These are phyloP conservation scores for Coniosporium apollinis DNA, from an alignment of 495 filamentous ascomycete genomes.

Conservation along the genomic window DNA sequence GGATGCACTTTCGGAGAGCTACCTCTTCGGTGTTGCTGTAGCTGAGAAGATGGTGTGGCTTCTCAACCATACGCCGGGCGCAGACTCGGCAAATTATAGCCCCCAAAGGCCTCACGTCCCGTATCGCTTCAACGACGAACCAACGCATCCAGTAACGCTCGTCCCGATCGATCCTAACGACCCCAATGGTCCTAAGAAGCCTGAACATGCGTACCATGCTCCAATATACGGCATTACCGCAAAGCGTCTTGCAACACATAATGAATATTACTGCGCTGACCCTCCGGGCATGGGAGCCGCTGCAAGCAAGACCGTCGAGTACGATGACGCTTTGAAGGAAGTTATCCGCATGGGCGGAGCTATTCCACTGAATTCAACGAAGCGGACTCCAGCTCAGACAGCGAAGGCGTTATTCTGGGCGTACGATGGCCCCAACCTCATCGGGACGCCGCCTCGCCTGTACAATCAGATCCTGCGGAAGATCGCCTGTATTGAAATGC, in stretches of 20 bases:
- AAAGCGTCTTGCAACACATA: conserved; percentile 17
- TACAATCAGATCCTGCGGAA: conserved; percentile 20
- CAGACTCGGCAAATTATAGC: conserved; percentile 5
- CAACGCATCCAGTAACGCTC: conserved; percentile 19
- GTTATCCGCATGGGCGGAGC: conserved; percentile 1
- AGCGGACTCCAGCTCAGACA: conserved; percentile 15
- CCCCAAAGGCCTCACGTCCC: conserved; percentile 10
- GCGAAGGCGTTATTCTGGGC: conserved; percentile 21
- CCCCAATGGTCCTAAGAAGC: conserved; percentile 14
- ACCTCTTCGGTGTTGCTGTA: conserved; percentile 17
- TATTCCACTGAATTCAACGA: conserved; percentile 12
- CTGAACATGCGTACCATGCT: conserved; percentile 12
- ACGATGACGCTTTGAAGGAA: conserved; percentile 7
- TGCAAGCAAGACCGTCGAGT: conserved; percentile 10
- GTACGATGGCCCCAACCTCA: conserved; percentile 23
- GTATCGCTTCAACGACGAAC: conserved; percentile 22
- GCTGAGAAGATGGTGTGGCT: conserved; percentile 14
- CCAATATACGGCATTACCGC: conserved; percentile 19
- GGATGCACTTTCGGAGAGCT: conserved; percentile 14
- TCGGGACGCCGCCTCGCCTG: conserved; percentile 18
- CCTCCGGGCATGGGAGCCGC: conserved; percentile 14
- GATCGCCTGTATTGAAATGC: conserved; percentile 13
- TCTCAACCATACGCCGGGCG: conserved; percentile 10
- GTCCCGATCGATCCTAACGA: conserved; percentile 20
- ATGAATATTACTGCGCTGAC: conserved; percentile 10